These are phyloP conservation scores for Epichloe elymi DNA, from an alignment of 2,329 filamentous ascomycete genomes.

Conservation along the genomic window DNA sequence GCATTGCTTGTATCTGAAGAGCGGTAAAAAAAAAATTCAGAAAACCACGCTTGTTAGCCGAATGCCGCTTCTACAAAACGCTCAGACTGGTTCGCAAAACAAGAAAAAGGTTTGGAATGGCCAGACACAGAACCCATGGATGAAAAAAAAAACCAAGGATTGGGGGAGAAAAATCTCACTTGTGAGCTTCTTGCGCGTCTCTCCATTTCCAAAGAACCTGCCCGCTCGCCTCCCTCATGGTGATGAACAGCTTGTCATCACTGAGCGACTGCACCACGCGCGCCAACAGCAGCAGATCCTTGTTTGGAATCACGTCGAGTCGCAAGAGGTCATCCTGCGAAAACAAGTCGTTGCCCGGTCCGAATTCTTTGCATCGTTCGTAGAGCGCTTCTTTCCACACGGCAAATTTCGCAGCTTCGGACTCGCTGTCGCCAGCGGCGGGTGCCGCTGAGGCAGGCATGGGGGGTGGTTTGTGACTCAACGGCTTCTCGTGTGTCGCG, in stretches of 20 bases:
- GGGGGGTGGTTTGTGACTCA: neutral
- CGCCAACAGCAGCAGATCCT: conserved; percentile 41
- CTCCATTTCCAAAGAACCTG: conserved; percentile 43
- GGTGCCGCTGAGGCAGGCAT: conserved; percentile 17
- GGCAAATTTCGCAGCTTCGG: conserved; percentile 28
- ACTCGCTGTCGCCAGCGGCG: conserved; percentile 16
- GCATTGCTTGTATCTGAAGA: conserved; percentile 41
- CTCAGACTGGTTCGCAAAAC: too few relatives aligned
- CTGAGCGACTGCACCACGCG: conserved; percentile 43
- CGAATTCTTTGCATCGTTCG: conserved; percentile 38
- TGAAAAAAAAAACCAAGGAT: too few relatives aligned
- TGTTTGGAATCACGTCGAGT: conserved; percentile 43
- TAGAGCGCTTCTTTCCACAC: conserved; percentile 45
- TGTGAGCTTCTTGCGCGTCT: conserved; percentile 45
- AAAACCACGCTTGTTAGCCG: neutral
- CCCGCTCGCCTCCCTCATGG: conserved; percentile 27
- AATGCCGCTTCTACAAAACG: neutral
- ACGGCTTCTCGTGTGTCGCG: neutral
- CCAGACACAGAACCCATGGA: too few relatives aligned
- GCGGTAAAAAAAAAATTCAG: too few relatives aligned
- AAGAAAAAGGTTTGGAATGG: too few relatives aligned
- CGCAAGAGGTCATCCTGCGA: conserved; percentile 45
- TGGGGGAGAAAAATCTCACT: conserved; percentile 26
- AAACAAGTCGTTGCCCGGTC: conserved; percentile 36
- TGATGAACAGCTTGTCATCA: conserved; percentile 45